Evolutionary conservation across 129 eudicot genomes (phyloP).

Genomic region (Chrysanthemum makinoi): DNA sequence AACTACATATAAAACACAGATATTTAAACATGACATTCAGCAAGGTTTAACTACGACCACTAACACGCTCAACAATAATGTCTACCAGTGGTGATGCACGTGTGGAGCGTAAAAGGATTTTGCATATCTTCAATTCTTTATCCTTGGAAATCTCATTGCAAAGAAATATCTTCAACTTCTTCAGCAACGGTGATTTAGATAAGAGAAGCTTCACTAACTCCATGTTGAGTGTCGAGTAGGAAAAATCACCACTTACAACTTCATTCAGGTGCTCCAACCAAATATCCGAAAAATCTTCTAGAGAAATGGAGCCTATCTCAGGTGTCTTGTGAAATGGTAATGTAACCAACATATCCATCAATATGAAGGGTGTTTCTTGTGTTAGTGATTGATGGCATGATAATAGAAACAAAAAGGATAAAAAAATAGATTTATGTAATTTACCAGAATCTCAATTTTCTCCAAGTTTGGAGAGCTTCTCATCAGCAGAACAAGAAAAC

Average conservation of each 20-base stretch:
- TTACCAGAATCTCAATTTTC: too few relatives aligned
- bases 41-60: too few relatives aligned
- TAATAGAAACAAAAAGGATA: too few relatives aligned
- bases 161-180: slow-evolving; percentile 3
- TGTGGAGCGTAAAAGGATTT: background rate
- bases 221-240: background rate
- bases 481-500: too few relatives aligned
- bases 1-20: background rate
- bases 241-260: background rate
- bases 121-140: slow-evolving; percentile 2
- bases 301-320: background rate
- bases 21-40: too few relatives aligned
- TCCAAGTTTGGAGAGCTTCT: too few relatives aligned
- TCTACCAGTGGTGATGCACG: background rate
- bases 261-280: background rate
- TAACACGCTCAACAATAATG: background rate
- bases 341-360: too few relatives aligned
- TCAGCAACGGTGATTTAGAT: slow-evolving; percentile 6
- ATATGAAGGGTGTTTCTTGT: too few relatives aligned
- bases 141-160: background rate
- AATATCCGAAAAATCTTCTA: slow-evolving; percentile 6
- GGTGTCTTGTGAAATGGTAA: background rate
- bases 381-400: too few relatives aligned
- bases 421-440: too few relatives aligned
- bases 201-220: slow-evolving; percentile 18